Base-by-base conservation (phyloP, 495 filamentous ascomycete genomes). In the Penicillium cataractarum region DNA sequence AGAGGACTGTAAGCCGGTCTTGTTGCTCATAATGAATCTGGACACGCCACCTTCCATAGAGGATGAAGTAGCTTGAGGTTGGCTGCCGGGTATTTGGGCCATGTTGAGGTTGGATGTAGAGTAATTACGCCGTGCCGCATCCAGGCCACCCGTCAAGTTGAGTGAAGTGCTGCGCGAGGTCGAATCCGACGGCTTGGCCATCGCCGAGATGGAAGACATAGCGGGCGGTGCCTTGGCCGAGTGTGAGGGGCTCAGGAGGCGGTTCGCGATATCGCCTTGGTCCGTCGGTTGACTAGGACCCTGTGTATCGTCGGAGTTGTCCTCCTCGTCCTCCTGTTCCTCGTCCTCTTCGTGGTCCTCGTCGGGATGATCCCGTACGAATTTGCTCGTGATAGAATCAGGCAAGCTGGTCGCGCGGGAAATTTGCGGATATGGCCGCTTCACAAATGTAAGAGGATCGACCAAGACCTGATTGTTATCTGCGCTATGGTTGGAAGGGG, bases 11-110 rank as follows among this genome's bases (percentile, higher is more conserved):
- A 67, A 49, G 48, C 73, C 69, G 4, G 69, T 65, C 60, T 75
- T 74, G 60, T 72, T 72, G 62, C 74, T 76, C 19, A 73, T 60
- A 39, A 82, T 82, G 55, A 82, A 82, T 37, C 75, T 70, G 8
- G 79, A 82, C 32, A 82, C 78, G 15, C 79, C 79, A 2, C 78
- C 79, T 67, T 82, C 79, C 61, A 82, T 82, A 33, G 79, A 82
- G 1, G 79, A 82, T 3, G 79, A 80, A 27, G 77, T 77, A 7
- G 73, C 78, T 15, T 75, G 69, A 5, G 76, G 58, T 4, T 71
- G 66, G 24, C 63, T 73, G 4, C 68, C 64, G 7, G 75, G 71
- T 10, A 71, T 71, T 48, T 58, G 74, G 13, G 68, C 68, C 42
- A 74, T 56, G 10, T 60, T 58, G 12, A 60, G 65, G 27, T 71